Base-by-base conservation (phyloP, 1,284 basidiomycete species). In the Coniophora puteana region DNA sequence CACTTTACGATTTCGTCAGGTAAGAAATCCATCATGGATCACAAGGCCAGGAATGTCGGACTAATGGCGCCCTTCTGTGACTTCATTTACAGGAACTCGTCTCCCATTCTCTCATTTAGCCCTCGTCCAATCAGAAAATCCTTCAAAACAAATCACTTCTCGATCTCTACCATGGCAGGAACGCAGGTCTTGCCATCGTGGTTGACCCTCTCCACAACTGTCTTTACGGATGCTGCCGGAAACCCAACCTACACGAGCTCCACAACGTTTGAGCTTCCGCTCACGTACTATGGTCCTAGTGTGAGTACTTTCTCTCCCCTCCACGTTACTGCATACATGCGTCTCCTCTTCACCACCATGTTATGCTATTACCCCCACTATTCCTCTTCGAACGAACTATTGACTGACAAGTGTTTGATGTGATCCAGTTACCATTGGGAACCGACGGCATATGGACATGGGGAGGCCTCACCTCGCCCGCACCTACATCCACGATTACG, bases 241-340 rank as follows among this genome's bases (percentile, higher is more conserved):
- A 58, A 58, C 21, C 67, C 75, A 38, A 58, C 74, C 31, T 67
- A 72, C 29, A 80, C 79, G 13, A 67, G 69, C 29, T 71, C 68
- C 4, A 74, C 69, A 40, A 63, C 78, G 10, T 47, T 83, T 28
- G 72, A 67, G 46, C 53, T 86, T 39, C 80, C 83, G 38, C 62
- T 84, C 47, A 86, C 83, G 2, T 87, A 87, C 59, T 84, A 76
- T 51, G 83, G 83, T 29, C 82, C 83, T 42, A 76, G 78, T 58
- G 83, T 86, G 57, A 72, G 83, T 76, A 2, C 16, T 31, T 44
- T 8, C 18, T 21, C 7, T 14, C 23, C 6, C 34, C 20, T 27
- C 17, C 17, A 6, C 18, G 29, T 26, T 16, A 27, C 14, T 38
- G 7, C 25, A 38, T 18, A 18, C 14, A 11, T 18, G n/a, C n/a